Percentiles rank a stretch among this genome's conserved stretches.
These are phyloP conservation scores for Stevia rebaudiana DNA, from an alignment of 140 eudicot genomes.

Conservation along the genomic window DNA sequence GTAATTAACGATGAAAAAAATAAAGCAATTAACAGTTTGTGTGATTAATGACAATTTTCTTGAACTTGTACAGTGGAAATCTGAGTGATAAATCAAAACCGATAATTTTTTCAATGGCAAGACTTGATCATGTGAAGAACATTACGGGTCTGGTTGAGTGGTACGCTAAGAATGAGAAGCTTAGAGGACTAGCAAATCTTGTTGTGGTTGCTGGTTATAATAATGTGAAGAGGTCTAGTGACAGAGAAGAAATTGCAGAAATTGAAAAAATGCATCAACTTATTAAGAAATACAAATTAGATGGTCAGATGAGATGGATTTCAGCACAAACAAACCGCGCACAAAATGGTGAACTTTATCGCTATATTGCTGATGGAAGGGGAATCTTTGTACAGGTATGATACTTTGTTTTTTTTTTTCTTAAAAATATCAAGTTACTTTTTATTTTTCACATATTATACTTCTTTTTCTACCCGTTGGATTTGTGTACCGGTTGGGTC, in stretches of 20 bases:
- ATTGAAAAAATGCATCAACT: conserved; percentile 89
- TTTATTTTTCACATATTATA: background rate
- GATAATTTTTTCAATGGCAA: conserved; percentile 88
- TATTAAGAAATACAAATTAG: conserved; percentile 48
- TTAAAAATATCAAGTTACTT: background rate
- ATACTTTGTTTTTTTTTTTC: background rate
- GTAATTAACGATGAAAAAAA: no score
- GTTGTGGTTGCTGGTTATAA: conserved; percentile 86
- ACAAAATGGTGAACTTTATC: conserved; percentile 87
- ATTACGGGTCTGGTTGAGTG: conserved; percentile 84
- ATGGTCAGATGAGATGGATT: conserved; percentile 87
- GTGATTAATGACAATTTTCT: conserved; percentile 10
- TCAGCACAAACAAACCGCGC: conserved; percentile 76
- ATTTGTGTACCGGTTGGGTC: background rate
- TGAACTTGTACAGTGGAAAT: conserved; percentile 49
- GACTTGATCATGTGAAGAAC: conserved; percentile 90
- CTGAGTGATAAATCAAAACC: conserved; percentile 74
- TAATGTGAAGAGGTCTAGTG: conserved; percentile 69
- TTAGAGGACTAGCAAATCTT: conserved; percentile 73
- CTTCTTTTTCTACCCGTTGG: background rate
- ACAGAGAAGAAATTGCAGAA: conserved; percentile 83
- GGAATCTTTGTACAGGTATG: conserved; percentile 87
- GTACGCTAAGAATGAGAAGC: conserved; percentile 60
- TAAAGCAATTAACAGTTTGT: background rate
- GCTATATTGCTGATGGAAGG: conserved; percentile 79